Percentiles rank a stretch among this genome's conserved stretches.
phyloP scores from a whole-genome alignment of 2,329 filamentous ascomycete species.

The Fonsecaea pedrosoi region DNA sequence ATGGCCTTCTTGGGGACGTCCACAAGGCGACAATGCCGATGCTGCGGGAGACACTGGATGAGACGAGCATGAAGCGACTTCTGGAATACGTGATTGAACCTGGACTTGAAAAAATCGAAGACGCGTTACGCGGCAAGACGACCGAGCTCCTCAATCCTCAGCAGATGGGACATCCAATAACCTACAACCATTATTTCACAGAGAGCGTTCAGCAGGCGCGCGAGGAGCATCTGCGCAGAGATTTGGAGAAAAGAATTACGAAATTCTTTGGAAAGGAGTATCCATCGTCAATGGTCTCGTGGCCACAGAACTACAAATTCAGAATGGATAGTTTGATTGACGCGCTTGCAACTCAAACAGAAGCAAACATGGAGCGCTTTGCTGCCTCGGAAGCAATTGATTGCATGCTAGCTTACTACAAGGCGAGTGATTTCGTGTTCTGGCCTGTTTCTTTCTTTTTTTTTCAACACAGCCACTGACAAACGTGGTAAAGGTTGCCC shows the following conservation, averaged over 20 bases:
- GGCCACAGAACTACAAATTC: conserved; percentile 4
- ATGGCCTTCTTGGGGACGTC: conserved; percentile 45
- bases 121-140: conserved; percentile 50
- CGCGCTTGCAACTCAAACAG: conserved; percentile 29
- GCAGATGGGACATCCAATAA: conserved; percentile 48
- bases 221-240: conserved; percentile 3
- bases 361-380: conserved; percentile 48
- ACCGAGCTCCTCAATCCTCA: conserved; percentile 55
- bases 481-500: conserved; percentile 45
- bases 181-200: conserved; percentile 48
- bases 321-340: conserved; percentile 20
- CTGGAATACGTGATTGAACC: conserved; percentile 49
- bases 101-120: conserved; percentile 49
- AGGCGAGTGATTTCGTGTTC: conserved; percentile 44
- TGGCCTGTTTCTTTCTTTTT: neutral
- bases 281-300: neutral
- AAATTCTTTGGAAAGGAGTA: conserved; percentile 8
- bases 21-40: conserved; percentile 47
- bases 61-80: conserved; percentile 50
- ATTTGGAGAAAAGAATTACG: conserved; percentile 3
- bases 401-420: conserved; percentile 56
- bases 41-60: conserved; percentile 49
- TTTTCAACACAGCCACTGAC: neutral
- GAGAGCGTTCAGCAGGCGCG: conserved; percentile 43
- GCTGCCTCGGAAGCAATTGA: conserved; percentile 50